Percentiles rank a stretch among this genome's conserved stretches.
These are phyloP conservation scores for Blastobotrys arbuscula DNA, from an alignment of 1,139 yeast species.

Conservation along the genomic window DNA sequence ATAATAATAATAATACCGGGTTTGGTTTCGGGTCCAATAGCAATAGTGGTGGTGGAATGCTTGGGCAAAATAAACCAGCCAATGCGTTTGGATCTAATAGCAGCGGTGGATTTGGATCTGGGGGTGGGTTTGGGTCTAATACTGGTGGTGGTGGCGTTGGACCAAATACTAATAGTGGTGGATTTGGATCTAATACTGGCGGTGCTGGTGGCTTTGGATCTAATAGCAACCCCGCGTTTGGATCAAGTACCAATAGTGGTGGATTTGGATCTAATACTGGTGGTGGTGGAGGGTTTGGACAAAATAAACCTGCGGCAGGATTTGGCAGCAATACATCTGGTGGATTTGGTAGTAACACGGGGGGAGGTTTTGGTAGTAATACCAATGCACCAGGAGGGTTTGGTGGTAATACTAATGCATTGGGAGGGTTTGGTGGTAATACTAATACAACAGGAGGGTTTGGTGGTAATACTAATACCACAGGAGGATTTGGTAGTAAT, in stretches of 20 bases:
- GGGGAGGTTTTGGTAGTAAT: slow-evolving; percentile 2
- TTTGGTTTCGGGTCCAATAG: slow-evolving; percentile 14
- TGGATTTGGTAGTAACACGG: slow-evolving; percentile 11
- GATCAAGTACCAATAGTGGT: neutral
- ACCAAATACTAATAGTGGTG: slow-evolving; percentile 27
- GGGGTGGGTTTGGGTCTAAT: neutral
- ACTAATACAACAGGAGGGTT: slow-evolving; percentile 20
- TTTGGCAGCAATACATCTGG: too few relatives aligned
- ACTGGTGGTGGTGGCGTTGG: slow-evolving; percentile 11
- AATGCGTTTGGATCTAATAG: slow-evolving; percentile 15
- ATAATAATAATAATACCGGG: slow-evolving; percentile 8
- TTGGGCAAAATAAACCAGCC: neutral
- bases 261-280: slow-evolving; percentile 16
- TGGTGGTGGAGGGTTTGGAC: slow-evolving; percentile 22
- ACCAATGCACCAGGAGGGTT: slow-evolving; percentile 7
- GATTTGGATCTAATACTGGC: slow-evolving; percentile 15
- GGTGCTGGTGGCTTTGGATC: slow-evolving; percentile 12
- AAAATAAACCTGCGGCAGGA: neutral
- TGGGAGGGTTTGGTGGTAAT: too few relatives aligned
- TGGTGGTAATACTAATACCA: too few relatives aligned
- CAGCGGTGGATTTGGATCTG: neutral
- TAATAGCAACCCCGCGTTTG: too few relatives aligned
- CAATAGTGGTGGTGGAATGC: slow-evolving; percentile 11
- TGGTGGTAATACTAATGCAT: too few relatives aligned
- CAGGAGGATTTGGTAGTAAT: neutral